A percentile compares a stretch with the other conserved stretches of the same genome.
Evolutionary conservation across 345 rosid genomes (phyloP).

Genomic region (Gossypium longicalyx): DNA sequence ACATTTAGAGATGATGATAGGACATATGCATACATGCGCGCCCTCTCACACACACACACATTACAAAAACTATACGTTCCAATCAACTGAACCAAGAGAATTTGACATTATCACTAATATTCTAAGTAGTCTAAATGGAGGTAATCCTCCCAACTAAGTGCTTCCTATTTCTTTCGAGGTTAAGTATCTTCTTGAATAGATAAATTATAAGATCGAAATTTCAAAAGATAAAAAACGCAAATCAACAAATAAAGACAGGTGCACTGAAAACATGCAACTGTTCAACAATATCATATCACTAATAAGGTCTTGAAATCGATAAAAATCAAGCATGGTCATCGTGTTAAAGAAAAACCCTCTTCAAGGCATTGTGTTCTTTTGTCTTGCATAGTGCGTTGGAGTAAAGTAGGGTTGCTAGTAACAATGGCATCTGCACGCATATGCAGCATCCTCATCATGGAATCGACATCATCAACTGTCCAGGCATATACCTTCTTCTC

Average conservation of each 20-base stretch:
- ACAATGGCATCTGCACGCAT: constrained; percentile 69
- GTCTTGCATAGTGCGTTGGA: constrained; percentile 66
- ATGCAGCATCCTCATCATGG: constrained; percentile 64
- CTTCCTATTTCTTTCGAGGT: background rate
- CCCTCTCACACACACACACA: no score
- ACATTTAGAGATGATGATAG: no score
- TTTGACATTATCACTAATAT: no score
- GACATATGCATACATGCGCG: no score
- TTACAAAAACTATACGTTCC: no score
- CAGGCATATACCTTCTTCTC: constrained; percentile 71
- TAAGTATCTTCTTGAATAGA: background rate
- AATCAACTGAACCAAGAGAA: no score
- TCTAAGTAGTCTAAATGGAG: no score
- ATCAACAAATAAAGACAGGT: background rate
- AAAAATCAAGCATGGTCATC: constrained; percentile 14
- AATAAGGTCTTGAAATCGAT: no score
- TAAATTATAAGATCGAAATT: background rate
- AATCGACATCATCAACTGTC: constrained; percentile 78
- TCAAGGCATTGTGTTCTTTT: constrained; percentile 64
- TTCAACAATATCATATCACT: background rate
- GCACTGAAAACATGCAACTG: background rate
- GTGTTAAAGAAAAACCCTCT: constrained; percentile 52
- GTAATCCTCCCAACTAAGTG: background rate
- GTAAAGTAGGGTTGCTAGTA: constrained; percentile 62
- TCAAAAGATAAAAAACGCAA: background rate